A percentile compares a stretch with the other conserved stretches of the same genome.
Evolutionary conservation across 2,329 filamentous ascomycete species (phyloP).

Genomic region (Nectriaceae sp.): DNA sequence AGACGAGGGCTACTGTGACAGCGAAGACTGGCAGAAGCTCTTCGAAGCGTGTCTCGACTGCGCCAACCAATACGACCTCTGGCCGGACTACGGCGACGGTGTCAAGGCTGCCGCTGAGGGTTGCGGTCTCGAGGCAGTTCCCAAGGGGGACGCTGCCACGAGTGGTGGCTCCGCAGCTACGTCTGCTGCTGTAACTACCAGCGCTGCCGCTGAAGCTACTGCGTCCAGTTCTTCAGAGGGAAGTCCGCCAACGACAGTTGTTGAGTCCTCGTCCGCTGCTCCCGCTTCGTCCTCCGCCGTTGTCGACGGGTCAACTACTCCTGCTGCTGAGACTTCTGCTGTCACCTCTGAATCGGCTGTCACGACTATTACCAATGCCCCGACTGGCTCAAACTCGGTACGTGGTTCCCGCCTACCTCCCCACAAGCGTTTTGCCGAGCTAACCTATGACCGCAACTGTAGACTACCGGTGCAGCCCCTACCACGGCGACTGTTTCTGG

Average conservation of each 20-base stretch:
- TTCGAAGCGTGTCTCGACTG: conserved; percentile 48
- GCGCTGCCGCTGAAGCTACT: conserved; percentile 13
- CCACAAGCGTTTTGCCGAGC: too few relatives aligned
- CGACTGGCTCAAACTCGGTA: conserved; percentile 14
- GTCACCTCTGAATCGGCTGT: conserved; percentile 1
- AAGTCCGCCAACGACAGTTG: conserved; percentile 1
- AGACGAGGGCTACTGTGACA: conserved; percentile 33
- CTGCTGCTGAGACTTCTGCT: conserved; percentile 5
- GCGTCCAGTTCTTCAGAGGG: conserved; percentile 6
- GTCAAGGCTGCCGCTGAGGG: conserved; percentile 39
- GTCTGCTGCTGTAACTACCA: conserved; percentile 8
- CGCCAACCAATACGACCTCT: conserved; percentile 44
- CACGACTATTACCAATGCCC: conserved; percentile 1
- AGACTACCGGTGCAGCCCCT: conserved; percentile 7
- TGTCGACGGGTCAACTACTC: not conserved
- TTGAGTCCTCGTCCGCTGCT: conserved; percentile 8
- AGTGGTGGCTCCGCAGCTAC: conserved; percentile 4
- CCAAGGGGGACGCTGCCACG: not conserved
- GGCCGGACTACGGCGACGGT: conserved; percentile 43
- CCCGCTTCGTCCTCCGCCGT: not conserved
- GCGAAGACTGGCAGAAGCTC: conserved; percentile 40
- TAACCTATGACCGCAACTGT: too few relatives aligned
- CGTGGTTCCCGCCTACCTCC: too few relatives aligned
- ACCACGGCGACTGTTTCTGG: conserved; percentile 11
- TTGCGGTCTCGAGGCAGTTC: conserved; percentile 33